A percentile compares a stretch with the other conserved stretches of the same genome.
Conservation (phyloP, 2,329 filamentous ascomycete genomes). For the Akanthomyces uredinophilus region DNA sequence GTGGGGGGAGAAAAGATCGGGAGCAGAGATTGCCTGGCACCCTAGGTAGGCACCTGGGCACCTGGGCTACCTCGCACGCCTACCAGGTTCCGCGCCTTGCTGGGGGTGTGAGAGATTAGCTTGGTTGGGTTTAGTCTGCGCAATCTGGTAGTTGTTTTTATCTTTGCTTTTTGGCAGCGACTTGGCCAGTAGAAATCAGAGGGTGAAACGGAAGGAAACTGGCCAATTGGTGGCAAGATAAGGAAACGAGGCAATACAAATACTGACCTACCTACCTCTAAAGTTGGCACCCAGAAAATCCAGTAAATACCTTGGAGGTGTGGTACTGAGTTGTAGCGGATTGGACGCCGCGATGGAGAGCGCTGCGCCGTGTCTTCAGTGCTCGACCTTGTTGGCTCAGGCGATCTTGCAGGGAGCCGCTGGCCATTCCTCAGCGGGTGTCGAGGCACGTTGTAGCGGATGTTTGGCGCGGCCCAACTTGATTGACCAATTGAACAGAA, state of each 20-base stretch:
- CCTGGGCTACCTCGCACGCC: no score
- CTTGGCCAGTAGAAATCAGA: neutral
- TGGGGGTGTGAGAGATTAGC: neutral
- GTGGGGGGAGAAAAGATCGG: constrained; percentile 5
- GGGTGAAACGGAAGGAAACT: neutral
- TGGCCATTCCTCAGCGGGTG: neutral
- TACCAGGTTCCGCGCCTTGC: neutral
- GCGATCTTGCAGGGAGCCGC: neutral
- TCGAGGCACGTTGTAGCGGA: neutral
- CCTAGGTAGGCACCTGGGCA: no score
- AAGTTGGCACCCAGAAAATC: no score
- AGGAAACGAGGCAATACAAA: neutral
- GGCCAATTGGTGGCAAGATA: neutral
- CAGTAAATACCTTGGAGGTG: no score
- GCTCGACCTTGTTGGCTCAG: neutral
- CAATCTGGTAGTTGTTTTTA: neutral
- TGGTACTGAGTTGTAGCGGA: neutral
- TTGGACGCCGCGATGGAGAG: neutral
- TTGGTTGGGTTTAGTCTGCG: neutral
- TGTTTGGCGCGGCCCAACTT: neutral
- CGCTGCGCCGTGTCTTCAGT: neutral
- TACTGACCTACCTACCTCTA: no score
- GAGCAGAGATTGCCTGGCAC: neutral
- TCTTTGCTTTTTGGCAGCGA: neutral
- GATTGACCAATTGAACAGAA: no score